Conservation (phyloP, 257 asterid genomes). For the Primulina huaijiensis region DNA sequence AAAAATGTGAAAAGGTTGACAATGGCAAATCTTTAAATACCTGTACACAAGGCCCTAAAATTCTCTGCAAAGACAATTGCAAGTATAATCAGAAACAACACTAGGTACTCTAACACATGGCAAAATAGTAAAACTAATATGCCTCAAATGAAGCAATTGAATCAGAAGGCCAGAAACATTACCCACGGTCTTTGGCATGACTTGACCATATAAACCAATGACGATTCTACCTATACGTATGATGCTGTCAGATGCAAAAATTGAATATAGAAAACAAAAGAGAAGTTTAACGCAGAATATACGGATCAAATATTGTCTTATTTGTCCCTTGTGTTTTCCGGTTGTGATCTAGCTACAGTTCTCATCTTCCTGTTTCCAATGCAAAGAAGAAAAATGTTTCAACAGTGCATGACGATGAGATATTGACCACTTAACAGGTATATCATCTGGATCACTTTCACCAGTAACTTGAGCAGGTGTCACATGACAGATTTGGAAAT, state of each 20-base stretch:
- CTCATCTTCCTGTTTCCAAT: not conserved
- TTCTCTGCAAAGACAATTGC: slow-evolving; percentile 61
- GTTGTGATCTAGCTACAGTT: slow-evolving; percentile 3
- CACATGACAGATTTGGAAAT: not conserved
- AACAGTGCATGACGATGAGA: not conserved
- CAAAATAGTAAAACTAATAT: slow-evolving; percentile 3
- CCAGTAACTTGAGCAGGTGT: not conserved
- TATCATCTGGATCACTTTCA: not conserved
- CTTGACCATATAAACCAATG: slow-evolving; percentile 84
- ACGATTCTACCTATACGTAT: slow-evolving; percentile 75
- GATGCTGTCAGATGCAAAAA: slow-evolving; percentile 20
- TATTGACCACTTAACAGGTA: not conserved
- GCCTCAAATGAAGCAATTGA: slow-evolving; percentile 11
- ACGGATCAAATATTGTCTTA: not conserved
- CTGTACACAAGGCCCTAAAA: slow-evolving; percentile 97
- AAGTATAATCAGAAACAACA: slow-evolving; percentile 25
- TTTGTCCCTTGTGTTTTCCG: not conserved
- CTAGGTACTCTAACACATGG: not conserved
- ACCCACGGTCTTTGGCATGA: slow-evolving; percentile 93
- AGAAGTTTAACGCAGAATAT: not conserved
- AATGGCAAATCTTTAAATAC: slow-evolving; percentile 40
- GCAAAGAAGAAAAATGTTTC: not conserved
- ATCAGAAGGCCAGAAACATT: slow-evolving; percentile 28
- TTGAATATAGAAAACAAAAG: slow-evolving; percentile 10
- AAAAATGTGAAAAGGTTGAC: slow-evolving; percentile 4